These are phyloP conservation scores for Plasmodium inui DNA, from an alignment of 169 alveolate genomes.

Conservation along the genomic window DNA sequence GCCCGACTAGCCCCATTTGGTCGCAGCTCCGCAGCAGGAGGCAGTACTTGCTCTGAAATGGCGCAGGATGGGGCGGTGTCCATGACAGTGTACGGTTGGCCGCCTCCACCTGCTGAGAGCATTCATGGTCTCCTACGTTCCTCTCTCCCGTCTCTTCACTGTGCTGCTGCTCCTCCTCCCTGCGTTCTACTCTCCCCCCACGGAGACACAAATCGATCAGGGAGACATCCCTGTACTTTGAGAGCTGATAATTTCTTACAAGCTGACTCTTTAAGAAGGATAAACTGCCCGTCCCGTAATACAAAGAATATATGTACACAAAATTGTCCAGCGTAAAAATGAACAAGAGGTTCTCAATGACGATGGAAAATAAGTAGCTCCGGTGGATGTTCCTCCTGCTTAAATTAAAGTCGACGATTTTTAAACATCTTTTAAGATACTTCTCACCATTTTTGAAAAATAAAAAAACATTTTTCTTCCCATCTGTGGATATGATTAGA, in stretches of 20 bases:
- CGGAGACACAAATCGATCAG: neutral
- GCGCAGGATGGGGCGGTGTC: neutral
- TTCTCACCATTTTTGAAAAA: constrained; percentile 19
- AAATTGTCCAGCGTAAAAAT: constrained; percentile 23
- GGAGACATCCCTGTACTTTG: neutral
- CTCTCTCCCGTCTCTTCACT: neutral
- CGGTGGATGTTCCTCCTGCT: neutral
- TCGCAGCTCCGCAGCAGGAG: constrained; percentile 5
- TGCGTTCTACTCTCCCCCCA: neutral
- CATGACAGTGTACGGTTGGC: neutral
- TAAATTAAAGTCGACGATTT: constrained; percentile 11
- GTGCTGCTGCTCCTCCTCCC: neutral
- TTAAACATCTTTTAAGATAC: neutral
- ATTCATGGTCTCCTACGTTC: neutral
- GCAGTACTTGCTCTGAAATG: constrained; percentile 21
- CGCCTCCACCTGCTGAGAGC: neutral
- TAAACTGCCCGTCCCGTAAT: neutral
- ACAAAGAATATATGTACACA: neutral
- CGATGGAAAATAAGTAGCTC: neutral
- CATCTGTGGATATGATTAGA: constrained; percentile 43
- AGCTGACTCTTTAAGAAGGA: neutral
- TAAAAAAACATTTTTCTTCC: constrained; percentile 38
- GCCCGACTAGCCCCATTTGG: neutral
- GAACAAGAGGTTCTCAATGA: constrained; percentile 16
- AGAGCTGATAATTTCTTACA: neutral